Conservation (phyloP, 495 filamentous ascomycete genomes). For the Aspergillus coremiiformis region DNA sequence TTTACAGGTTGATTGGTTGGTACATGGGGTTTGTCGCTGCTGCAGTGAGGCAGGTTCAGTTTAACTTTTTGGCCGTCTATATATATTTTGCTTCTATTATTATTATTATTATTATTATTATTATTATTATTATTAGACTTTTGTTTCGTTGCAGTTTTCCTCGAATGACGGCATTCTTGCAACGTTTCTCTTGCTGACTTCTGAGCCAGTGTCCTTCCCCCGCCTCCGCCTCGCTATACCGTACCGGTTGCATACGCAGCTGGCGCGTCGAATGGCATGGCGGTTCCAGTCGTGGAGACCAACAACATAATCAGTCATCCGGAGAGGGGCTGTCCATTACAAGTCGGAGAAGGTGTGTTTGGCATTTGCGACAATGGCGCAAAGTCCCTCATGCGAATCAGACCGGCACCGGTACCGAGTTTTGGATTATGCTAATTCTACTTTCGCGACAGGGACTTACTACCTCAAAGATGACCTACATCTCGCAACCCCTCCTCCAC, state of each 20-base stretch:
- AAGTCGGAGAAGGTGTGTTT: constrained; percentile 78
- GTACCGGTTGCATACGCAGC: constrained; percentile 58
- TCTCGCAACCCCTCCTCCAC: constrained; percentile 88
- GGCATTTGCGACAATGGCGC: constrained; percentile 2
- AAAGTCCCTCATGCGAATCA: constrained; percentile 6
- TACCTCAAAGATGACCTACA: constrained; percentile 80
- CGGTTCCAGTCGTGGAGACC: constrained; percentile 74
- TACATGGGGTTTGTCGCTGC: neutral
- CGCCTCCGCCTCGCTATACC: constrained; percentile 78
- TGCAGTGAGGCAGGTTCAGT: no score
- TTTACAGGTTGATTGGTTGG: neutral
- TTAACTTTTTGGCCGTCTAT: no score
- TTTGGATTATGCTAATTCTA: constrained; percentile 11
- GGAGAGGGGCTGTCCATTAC: constrained; percentile 60
- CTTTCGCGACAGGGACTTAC: constrained; percentile 61
- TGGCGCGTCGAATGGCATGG: constrained; percentile 54
- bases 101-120: no score
- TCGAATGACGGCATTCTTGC: constrained; percentile 4
- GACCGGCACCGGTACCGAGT: neutral
- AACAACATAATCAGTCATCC: constrained; percentile 81
- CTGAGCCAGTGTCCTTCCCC: constrained; percentile 62
- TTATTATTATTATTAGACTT: neutral
- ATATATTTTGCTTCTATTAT: no score
- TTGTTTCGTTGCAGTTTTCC: neutral
- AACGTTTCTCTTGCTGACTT: constrained; percentile 10